Percentiles rank a stretch among this genome's conserved stretches.
Evolutionary conservation across 768 basidiomycete species (phyloP).

Genomic region (Auriscalpium vulgare): DNA sequence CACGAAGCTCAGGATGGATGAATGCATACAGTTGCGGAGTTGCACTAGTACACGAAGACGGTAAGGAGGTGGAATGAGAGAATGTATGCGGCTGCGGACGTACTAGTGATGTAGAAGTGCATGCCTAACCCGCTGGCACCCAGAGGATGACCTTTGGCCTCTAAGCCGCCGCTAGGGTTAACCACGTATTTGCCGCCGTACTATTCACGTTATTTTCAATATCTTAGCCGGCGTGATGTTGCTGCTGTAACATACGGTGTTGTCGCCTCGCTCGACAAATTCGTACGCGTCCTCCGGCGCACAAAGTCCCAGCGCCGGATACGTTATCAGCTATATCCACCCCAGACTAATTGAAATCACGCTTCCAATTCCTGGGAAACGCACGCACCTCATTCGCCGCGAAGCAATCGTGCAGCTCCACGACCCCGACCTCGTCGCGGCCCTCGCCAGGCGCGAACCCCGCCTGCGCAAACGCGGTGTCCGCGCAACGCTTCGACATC

Average conservation of each 20-base stretch:
- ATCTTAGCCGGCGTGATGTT: background rate
- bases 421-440: conserved; percentile 69
- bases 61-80: background rate
- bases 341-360: background rate
- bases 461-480: conserved; percentile 63
- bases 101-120: conserved; percentile 82
- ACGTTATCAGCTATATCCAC: conserved; percentile 57
- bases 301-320: conserved; percentile 74
- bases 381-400: conserved; percentile 63
- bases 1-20: background rate
- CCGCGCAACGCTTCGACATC: conserved; percentile 65
- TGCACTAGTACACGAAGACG: conserved; percentile 52
- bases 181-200: conserved; percentile 82
- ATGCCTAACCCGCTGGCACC: conserved; percentile 79
- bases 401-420: conserved; percentile 86
- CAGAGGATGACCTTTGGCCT: conserved; percentile 85
- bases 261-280: conserved; percentile 68
- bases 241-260: conserved; percentile 47
- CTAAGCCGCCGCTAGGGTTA: conserved; percentile 79
- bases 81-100: conserved; percentile 15
- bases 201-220: conserved; percentile 24
- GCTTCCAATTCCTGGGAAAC: no score
- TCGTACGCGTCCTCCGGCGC: conserved; percentile 58
- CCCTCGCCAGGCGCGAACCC: conserved; percentile 57
- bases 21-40: conserved; percentile 51